A percentile compares a stretch with the other conserved stretches of the same genome.
These are phyloP conservation scores for Citrus maxima DNA, from an alignment of 345 rosid genomes.

Conservation along the genomic window DNA sequence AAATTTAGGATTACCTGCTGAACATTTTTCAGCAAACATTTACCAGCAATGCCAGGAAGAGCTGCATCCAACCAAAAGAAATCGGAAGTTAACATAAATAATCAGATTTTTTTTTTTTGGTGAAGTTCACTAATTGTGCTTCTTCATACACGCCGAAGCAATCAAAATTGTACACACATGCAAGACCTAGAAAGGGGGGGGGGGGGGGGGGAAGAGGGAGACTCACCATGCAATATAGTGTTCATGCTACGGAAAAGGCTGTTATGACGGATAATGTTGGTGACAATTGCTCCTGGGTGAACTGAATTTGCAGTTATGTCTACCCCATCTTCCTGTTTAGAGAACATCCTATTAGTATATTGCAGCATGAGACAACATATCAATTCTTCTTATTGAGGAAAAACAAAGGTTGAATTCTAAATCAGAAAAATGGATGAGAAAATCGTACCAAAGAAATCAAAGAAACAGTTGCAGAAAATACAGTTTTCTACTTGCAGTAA, in stretches of 20 bases:
- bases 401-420: no score
- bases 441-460: background rate
- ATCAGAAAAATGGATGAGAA: no score
- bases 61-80: conserved; percentile 33
- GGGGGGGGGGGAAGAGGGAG: no score
- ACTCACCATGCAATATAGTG: background rate
- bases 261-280: conserved; percentile 52
- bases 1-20: conserved; percentile 48
- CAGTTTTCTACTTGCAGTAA: background rate
- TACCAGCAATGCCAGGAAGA: conserved; percentile 35
- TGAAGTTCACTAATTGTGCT: background rate
- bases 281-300: conserved; percentile 66
- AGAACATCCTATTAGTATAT: background rate
- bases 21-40: conserved; percentile 47
- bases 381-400: no score
- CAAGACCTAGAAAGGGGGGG: background rate
- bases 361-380: background rate
- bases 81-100: no score
- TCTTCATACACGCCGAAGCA: background rate
- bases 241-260: background rate
- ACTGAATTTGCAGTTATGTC: conserved; percentile 68
- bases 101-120: no score
- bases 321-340: conserved; percentile 48
- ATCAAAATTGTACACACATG: background rate
- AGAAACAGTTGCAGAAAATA: no score